Conservation (phyloP, 2,329 filamentous ascomycete genomes). For the Hymenoscyphus infarciens region DNA sequence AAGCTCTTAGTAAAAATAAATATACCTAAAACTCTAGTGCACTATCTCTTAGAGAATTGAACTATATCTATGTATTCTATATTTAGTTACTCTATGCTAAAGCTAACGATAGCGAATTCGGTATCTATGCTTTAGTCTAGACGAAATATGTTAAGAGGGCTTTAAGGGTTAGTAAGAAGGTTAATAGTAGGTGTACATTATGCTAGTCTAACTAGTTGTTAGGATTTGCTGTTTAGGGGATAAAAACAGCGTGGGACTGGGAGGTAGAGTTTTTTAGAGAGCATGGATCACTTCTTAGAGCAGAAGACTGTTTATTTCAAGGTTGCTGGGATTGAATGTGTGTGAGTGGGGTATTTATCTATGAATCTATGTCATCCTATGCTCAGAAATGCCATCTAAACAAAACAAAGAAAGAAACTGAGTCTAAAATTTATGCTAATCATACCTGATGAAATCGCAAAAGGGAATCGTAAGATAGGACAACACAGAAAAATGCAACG, state of each 20-base stretch:
- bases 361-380: not conserved
- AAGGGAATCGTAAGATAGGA: not conserved
- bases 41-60: too few species aligned
- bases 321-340: constrained; percentile 12
- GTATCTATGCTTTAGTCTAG: constrained; percentile 56
- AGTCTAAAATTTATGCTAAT: too few species aligned
- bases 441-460: not conserved
- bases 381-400: not conserved
- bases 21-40: too few species aligned
- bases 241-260: constrained; percentile 74
- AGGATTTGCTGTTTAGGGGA: constrained; percentile 54
- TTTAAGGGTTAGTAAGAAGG: constrained; percentile 57
- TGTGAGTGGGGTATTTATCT: not conserved
- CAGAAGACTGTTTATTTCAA: constrained; percentile 17
- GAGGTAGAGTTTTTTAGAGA: constrained; percentile 63
- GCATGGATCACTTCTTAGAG: constrained; percentile 17
- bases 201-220: constrained; percentile 35
- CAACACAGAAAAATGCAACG: not conserved
- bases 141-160: constrained; percentile 47
- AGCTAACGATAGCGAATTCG: constrained; percentile 63
- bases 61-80: too few species aligned
- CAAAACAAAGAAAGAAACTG: not conserved
- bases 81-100: too few species aligned
- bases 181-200: constrained; percentile 44
- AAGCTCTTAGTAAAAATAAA: too few species aligned